Percentiles rank a stretch among this genome's conserved stretches.
Evolutionary conservation across 2,329 filamentous ascomycete genomes (phyloP).

Genomic region (Colletotrichum coccodes): DNA sequence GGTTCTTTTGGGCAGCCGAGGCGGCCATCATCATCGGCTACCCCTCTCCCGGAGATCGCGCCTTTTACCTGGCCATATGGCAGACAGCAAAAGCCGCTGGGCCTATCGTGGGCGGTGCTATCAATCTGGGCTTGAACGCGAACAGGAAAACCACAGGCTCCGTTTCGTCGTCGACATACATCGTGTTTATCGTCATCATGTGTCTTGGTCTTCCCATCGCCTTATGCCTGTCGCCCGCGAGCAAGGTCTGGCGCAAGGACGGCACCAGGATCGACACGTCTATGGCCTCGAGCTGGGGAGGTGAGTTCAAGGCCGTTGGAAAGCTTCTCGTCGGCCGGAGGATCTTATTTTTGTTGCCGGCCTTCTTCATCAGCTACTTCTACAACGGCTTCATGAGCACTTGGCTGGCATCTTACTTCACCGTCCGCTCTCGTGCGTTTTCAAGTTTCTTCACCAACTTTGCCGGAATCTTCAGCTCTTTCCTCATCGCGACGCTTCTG

Average conservation of each 20-base stretch:
- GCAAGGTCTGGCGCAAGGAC: conserved; percentile 69
- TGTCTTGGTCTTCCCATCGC: conserved; percentile 68
- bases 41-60: conserved; percentile 45
- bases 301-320: conserved; percentile 6
- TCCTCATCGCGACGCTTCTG: conserved; percentile 3
- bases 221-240: conserved; percentile 66
- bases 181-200: conserved; percentile 75
- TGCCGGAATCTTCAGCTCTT: conserved; percentile 21
- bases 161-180: conserved; percentile 72
- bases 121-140: conserved; percentile 72
- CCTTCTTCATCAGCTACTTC: conserved; percentile 23
- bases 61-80: conserved; percentile 18
- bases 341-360: conserved; percentile 5
- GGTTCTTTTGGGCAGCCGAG: conserved; percentile 48
- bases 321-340: conserved; percentile 9
- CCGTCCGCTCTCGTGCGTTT: conserved; percentile 15
- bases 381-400: conserved; percentile 23
- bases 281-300: background rate
- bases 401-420: conserved; percentile 18
- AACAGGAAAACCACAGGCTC: conserved; percentile 64
- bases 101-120: conserved; percentile 68
- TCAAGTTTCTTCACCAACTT: conserved; percentile 19
- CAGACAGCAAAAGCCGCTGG: conserved; percentile 19
- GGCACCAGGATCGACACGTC: conserved; percentile 61
- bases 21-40: conserved; percentile 63